phyloP scores from a whole-genome alignment of 1,284 basidiomycete species.

The Clitocybe nebularis region DNA sequence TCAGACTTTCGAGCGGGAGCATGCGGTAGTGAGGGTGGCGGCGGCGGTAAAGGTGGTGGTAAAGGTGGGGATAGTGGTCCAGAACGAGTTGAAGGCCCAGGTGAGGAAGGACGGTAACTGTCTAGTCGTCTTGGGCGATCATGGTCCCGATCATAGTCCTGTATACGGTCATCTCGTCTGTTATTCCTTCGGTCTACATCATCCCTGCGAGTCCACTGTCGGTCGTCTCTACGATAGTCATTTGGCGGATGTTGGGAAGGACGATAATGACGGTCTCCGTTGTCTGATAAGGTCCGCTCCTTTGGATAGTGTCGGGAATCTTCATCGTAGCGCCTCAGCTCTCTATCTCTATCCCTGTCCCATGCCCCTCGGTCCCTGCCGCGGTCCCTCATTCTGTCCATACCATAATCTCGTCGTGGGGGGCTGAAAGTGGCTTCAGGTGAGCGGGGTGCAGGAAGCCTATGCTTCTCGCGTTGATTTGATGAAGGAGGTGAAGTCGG shows the following conservation, averaged over 20 bases:
- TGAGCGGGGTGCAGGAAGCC: slow-evolving; percentile 38
- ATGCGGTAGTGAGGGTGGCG: slow-evolving; percentile 12
- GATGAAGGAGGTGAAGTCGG: slow-evolving; percentile 31
- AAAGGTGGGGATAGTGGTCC: slow-evolving; percentile 11
- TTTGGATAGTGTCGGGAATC: slow-evolving; percentile 21
- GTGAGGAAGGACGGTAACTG: slow-evolving; percentile 22
- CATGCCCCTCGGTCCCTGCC: slow-evolving; percentile 20
- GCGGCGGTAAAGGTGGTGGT: slow-evolving; percentile 17
- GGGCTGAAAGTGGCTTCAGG: slow-evolving; percentile 34
- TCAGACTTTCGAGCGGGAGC: slow-evolving; percentile 14
- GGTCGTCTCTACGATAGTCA: slow-evolving; percentile 28
- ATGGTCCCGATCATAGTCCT: slow-evolving; percentile 25
- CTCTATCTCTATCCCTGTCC: slow-evolving; percentile 22
- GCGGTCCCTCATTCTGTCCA: slow-evolving; percentile 21
- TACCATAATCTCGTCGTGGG: slow-evolving; percentile 20
- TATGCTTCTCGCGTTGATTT: slow-evolving; percentile 33
- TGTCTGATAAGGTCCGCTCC: slow-evolving; percentile 6
- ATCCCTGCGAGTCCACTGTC: slow-evolving; percentile 26
- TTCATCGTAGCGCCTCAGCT: slow-evolving; percentile 19
- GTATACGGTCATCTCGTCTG: slow-evolving; percentile 18
- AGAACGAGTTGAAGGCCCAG: slow-evolving; percentile 10
- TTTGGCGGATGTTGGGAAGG: slow-evolving; percentile 24
- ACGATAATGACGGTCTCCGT: slow-evolving; percentile 21
- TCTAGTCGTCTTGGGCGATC: slow-evolving; percentile 18
- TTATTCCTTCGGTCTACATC: slow-evolving; percentile 16